Percentiles rank a stretch among this genome's conserved stretches.
Evolutionary conservation across 441 rosid species (phyloP).

Genomic region (Erysimum cheiri): DNA sequence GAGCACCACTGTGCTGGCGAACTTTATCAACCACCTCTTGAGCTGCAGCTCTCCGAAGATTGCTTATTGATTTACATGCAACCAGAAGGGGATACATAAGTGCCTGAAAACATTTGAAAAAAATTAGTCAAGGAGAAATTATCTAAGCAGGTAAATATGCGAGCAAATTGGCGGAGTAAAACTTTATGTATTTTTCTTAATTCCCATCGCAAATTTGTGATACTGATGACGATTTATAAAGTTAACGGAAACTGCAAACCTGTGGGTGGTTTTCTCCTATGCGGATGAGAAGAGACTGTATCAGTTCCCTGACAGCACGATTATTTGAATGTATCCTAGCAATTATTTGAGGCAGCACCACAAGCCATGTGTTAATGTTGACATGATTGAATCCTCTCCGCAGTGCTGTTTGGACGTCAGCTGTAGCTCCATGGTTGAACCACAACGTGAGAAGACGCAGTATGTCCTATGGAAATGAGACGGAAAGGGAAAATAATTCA

Average conservation of each 20-base stretch:
- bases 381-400: constrained; percentile 88
- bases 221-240: constrained; percentile 16
- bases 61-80: constrained; percentile 98
- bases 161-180: constrained; percentile 14
- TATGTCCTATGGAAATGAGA: constrained; percentile 77
- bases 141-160: constrained; percentile 10
- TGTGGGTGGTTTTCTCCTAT: constrained; percentile 98
- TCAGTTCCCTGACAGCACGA: constrained; percentile 92
- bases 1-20: constrained; percentile 92
- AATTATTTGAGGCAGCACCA: constrained; percentile 98
- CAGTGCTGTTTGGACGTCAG: constrained; percentile 91
- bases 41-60: constrained; percentile 93
- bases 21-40: constrained; percentile 99
- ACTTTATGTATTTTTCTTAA: neutral
- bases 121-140: constrained; percentile 16
- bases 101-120: constrained; percentile 62
- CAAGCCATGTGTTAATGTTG: constrained; percentile 99
- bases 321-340: constrained; percentile 99
- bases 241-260: constrained; percentile 57
- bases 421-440: constrained; percentile 99
- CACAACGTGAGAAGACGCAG: constrained; percentile 98
- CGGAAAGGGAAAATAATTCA: constrained; percentile 24
- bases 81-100: constrained; percentile 99
- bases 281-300: constrained; percentile 95
- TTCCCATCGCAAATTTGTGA: constrained; percentile 14